A percentile compares a stretch with the other conserved stretches of the same genome.
Evolutionary conservation across 768 basidiomycete species (phyloP).

Genomic region (Cystobasidium ongulense): DNA sequence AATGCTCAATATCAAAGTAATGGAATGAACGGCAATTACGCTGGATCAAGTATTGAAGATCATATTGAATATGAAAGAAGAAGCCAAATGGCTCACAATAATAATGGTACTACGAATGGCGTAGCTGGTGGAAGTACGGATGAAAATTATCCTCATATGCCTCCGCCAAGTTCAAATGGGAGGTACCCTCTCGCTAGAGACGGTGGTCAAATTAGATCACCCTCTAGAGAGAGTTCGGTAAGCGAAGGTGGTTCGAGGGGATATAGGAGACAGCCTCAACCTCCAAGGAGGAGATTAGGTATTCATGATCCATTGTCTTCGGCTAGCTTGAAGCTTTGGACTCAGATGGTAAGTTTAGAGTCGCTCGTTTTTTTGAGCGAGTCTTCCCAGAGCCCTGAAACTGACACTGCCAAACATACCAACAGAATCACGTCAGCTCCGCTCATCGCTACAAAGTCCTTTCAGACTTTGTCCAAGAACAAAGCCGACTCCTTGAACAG

Average conservation of each 20-base stretch:
- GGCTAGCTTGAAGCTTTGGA: conserved; percentile 45
- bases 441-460: conserved; percentile 74
- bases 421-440: conserved; percentile 82
- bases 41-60: conserved; percentile 33
- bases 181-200: neutral
- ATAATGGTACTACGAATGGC: neutral
- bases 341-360: conserved; percentile 51
- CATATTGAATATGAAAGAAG: conserved; percentile 32
- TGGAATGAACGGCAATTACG: conserved; percentile 27
- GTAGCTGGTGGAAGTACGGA: conserved; percentile 13
- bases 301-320: conserved; percentile 44
- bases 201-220: conserved; percentile 16
- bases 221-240: conserved; percentile 10
- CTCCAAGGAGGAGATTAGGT: conserved; percentile 36
- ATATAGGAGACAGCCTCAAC: neutral
- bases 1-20: conserved; percentile 18
- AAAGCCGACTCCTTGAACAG: conserved; percentile 69
- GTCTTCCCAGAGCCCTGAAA: too few relatives aligned
- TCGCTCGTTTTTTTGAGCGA: conserved; percentile 1
- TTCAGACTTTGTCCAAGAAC: conserved; percentile 69
- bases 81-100: conserved; percentile 30
- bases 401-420: too few relatives aligned
- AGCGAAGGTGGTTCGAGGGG: conserved; percentile 8
- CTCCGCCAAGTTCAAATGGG: conserved; percentile 43
- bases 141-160: conserved; percentile 18